Evolutionary conservation across 257 asterid species (phyloP).

Genomic region (Leonotis leonurus): DNA sequence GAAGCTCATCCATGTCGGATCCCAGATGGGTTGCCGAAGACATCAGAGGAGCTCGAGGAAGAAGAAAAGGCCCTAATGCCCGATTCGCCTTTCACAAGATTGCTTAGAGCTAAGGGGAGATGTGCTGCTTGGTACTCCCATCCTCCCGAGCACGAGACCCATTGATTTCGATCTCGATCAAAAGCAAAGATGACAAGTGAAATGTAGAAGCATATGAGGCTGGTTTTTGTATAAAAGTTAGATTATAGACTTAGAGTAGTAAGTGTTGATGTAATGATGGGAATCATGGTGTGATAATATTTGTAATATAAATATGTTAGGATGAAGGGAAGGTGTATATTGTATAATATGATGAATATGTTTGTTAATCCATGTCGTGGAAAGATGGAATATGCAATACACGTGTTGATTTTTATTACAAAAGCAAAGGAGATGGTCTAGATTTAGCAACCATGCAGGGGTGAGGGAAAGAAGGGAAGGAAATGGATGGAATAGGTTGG

Average conservation of each 20-base stretch:
- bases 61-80: constrained; percentile 83
- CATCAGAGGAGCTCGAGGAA: constrained; percentile 71
- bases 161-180: constrained; percentile 5
- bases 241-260: neutral
- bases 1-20: constrained; percentile 32
- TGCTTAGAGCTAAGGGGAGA: constrained; percentile 70
- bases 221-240: neutral
- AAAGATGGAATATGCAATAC: too few species aligned
- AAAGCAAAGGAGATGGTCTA: neutral
- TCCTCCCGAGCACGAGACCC: constrained; percentile 46
- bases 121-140: constrained; percentile 74
- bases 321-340: neutral
- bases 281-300: neutral
- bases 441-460: constrained; percentile 17
- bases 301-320: neutral
- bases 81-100: constrained; percentile 71
- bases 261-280: neutral
- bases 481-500: neutral
- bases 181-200: too few species aligned
- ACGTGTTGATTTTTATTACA: too few species aligned
- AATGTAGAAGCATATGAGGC: too few species aligned
- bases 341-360: neutral
- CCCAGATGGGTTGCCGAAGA: constrained; percentile 88
- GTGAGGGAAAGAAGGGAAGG: neutral
- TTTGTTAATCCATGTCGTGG: too few species aligned